Evolutionary conservation across 2,329 filamentous ascomycete species (phyloP), one percentile per base, ranked within the genome.

Genomic region (Arthrobotrys pseudoclavata): DNA sequence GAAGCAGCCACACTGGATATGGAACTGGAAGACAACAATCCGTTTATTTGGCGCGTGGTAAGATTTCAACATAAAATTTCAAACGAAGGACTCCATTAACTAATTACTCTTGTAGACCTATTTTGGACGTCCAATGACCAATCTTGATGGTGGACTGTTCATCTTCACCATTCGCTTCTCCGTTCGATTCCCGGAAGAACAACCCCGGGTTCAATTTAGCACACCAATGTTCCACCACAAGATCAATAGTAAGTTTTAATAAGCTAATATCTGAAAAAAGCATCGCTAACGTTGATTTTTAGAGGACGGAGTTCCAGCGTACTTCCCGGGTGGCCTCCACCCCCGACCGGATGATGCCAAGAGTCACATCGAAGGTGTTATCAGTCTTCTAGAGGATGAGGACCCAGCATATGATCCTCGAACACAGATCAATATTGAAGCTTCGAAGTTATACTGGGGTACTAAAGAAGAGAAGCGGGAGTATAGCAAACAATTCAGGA

Each of bases 81-180:
- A 40, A 15, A 13, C 4, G 24, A 2, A n/a, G 15, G 13, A 13
- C 10, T 45, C 7, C 3, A 20, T n/a, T 45, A 9, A 45, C 37
- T 9, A 7, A n/a, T 6, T 3, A 20, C 42, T 20, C n/a, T 9
- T 9, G 45, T 83, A 98, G 76, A 96, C 93, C 0, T 94, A 97
- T 83, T 96, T 97, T 82, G 96, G 96, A 26, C 89, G 91, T 68
- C 93, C 94, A 0, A 96, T 96, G 91, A 97, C 94, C 4, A 94
- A 97, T 80, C 88, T 98, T 1, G 95, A 98, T 81, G 95, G 94
- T 15, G 94, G 95, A 1, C 88, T 98, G 77, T 95, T 98, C 85
- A 89, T 89, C 77, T 91, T 97, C 83, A 91, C 87, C 81, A 86
- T 98, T 69, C 87, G 87, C 81, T 91, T 98, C 81, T 97, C 93